Percentiles rank a stretch among this genome's conserved stretches.
Evolutionary conservation across 1,284 basidiomycete species (phyloP).

Genomic region (Puccinia coronata): DNA sequence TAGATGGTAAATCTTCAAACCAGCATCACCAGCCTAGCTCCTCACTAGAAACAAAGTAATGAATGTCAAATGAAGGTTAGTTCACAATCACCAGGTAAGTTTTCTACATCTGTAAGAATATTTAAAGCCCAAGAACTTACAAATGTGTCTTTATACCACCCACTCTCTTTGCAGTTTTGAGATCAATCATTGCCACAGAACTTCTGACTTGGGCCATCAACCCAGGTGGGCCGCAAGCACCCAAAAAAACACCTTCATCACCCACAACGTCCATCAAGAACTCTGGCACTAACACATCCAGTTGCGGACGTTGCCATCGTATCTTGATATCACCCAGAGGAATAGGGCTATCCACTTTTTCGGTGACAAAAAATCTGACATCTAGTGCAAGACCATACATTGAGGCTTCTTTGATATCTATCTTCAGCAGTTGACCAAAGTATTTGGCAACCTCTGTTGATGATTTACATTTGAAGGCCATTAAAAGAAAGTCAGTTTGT

Average conservation of each 20-base stretch:
- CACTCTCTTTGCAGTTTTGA: slow-evolving; percentile 23
- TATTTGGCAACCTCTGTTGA: slow-evolving; percentile 46
- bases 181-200: slow-evolving; percentile 29
- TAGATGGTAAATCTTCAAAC: not conserved
- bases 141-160: slow-evolving; percentile 37
- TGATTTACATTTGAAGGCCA: not conserved
- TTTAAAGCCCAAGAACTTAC: slow-evolving; percentile 22
- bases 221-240: slow-evolving; percentile 37
- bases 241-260: slow-evolving; percentile 26
- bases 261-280: slow-evolving; percentile 36
- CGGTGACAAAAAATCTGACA: slow-evolving; percentile 38
- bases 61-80: not conserved
- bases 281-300: slow-evolving; percentile 24
- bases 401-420: not conserved
- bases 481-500: slow-evolving; percentile 2
- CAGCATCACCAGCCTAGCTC: slow-evolving; percentile 9
- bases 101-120: not conserved
- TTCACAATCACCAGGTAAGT: not conserved
- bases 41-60: not conserved
- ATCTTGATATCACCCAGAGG: slow-evolving; percentile 24
- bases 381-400: slow-evolving; percentile 30
- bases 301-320: slow-evolving; percentile 33
- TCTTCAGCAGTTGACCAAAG: not conserved
- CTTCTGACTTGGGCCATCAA: slow-evolving; percentile 37
- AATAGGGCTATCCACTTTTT: slow-evolving; percentile 16